Evolutionary conservation across 768 basidiomycete genomes (phyloP), one percentile per base, ranked within the genome.

Genomic region (Pleurotus pulmonarius): DNA sequence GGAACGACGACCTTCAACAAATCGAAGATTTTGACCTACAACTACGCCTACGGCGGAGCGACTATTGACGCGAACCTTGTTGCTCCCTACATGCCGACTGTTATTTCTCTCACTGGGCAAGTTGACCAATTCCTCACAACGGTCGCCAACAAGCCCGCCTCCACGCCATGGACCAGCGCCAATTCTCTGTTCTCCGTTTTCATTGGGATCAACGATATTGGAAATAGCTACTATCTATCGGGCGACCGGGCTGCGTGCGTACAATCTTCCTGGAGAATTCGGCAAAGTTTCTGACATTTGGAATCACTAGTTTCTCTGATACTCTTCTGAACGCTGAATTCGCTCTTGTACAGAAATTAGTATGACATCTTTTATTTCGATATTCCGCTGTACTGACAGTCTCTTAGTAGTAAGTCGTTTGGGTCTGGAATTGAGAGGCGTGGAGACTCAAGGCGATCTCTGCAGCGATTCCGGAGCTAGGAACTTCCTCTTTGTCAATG

Each of bases 161-260:
- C 67, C 1, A 77, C 81, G 1, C 76, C 79, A 0, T 88, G 87
- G 87, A 75, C 76, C 20, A 77, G 78, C 56, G 60, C 64, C 3
- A 82, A 87, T 62, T 64, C 84, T 52, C 61, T 88, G 46, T 88
- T 89, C 67, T 81, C 81, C 0, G 67, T 87, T n/a, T 88, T 78
- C 77, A 86, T 89, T 56, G 87, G 87, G 1, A 83, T 88, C 60
- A 88, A 88, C 61, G 87, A 88, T 61, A 77, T 88, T 29, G 83
- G 80, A 25, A 81, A 81, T 61, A 82, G 78, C 49, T 84, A 74
- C 56, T 77, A 73, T 49, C 16, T 67, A 51, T 59, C 69, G 25
- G 83, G 82, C 0, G 74, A 80, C 61, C 74, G 81, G 20, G 67
- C 61, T 49, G 78, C 79, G 82, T 83, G 5, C 26, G 26, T 26